Evolutionary conservation across 805 yeast species (phyloP), one percentile per base, ranked within the genome.

Genomic region (Myxozyma melibiosi): DNA sequence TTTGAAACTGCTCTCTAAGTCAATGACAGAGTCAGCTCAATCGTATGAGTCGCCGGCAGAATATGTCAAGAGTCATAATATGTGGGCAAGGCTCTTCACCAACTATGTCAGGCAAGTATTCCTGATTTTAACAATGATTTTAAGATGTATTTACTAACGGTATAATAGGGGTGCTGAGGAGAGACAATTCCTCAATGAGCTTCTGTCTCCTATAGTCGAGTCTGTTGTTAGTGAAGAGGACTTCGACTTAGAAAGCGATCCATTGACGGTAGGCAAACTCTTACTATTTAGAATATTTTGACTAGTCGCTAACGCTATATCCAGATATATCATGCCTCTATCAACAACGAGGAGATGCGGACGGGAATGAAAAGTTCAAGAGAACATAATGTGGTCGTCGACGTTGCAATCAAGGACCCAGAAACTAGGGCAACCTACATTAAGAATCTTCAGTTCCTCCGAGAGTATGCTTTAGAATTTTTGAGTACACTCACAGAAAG

Each of bases 221-320:
- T 67, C 66, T 14, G 64, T 80, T 9, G 56, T 71, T 14, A 63
- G 68, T 20, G 71, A 72, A 30, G 67, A 71, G 7, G 73, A 72
- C 4, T 69, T 84, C 9, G 84, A 84, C 53, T 82, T 90, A 62
- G 97, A 91, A 67, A 83, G 91, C 53, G 88, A 90, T 69, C 98
- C 98, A 1, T 69, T 80, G 2, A 71, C 73, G 14, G 55, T 53
- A 44, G 7, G 57, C 28, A 11, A 70, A 69, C 22, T 68, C 66
- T 63, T 16, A 39, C 57, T 9, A 61, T 66, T 24, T 69, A 3
- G 33, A 9, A 22, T 27, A 14, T 11, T 20, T 6, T 33, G n/a
- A n/a, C n/a, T n/a, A n/a, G n/a, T n/a, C n/a, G 13, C 44, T 37
- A n/a, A 40, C 24, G 7, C 1, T 28, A 4, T 20, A 3, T 55